A percentile compares a stretch with the other conserved stretches of the same genome.
phyloP scores from a whole-genome alignment of 2,329 filamentous ascomycete genomes.

The Fusarium caatingaense region DNA sequence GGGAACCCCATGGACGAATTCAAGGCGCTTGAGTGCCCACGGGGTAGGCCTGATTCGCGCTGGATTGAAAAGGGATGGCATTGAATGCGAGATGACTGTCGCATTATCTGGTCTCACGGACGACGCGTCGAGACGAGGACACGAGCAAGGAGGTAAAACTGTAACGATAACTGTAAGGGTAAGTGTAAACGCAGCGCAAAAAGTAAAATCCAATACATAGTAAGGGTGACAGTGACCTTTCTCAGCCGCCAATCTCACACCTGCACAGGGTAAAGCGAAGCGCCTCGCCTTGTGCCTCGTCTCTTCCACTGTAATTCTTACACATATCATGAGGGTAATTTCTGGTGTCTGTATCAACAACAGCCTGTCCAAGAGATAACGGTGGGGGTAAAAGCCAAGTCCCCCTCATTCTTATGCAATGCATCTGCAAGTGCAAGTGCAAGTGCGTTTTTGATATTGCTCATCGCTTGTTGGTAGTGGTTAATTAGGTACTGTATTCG shows the following conservation, averaged over 20 bases:
- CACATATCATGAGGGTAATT: conserved; percentile 45
- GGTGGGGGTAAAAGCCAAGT: conserved; percentile 30
- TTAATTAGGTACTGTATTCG: background rate
- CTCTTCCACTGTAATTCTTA: conserved; percentile 30
- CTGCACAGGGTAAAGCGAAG: conserved; percentile 18
- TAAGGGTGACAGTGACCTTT: conserved; percentile 15
- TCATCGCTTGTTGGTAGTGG: conserved; percentile 16
- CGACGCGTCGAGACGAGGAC: conserved; percentile 16
- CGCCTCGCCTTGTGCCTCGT: conserved; percentile 9
- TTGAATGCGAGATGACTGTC: conserved; percentile 33
- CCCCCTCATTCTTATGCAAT: conserved; percentile 22
- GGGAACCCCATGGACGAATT: conserved; percentile 35
- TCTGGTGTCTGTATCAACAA: conserved; percentile 30
- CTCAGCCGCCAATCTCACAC: conserved; percentile 28
- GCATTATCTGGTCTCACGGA: conserved; percentile 24
- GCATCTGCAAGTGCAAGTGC: background rate
- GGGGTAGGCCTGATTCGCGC: conserved; percentile 31
- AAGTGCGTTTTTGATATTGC: conserved; percentile 26
- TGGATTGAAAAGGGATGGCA: conserved; percentile 19
- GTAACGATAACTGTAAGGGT: conserved; percentile 2
- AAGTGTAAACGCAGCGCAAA: background rate
- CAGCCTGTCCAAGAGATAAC: conserved; percentile 30
- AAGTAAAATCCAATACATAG: background rate
- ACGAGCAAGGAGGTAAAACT: conserved; percentile 17
- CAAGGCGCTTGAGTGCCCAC: conserved; percentile 34